Evolutionary conservation across 2,329 filamentous ascomycete genomes (phyloP).

Genomic region (Calonectria pteridis): DNA sequence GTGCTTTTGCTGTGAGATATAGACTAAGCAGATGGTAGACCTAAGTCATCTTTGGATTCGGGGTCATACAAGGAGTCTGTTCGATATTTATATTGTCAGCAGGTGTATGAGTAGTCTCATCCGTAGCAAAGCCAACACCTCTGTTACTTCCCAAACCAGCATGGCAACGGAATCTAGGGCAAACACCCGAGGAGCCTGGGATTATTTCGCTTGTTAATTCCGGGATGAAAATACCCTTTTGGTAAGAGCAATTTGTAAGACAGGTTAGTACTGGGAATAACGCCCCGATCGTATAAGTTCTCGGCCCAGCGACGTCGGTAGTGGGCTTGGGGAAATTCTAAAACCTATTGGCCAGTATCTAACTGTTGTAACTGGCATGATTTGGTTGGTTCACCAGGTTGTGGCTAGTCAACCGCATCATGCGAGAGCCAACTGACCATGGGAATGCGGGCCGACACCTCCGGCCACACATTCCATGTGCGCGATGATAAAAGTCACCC

Average conservation of each 20-base stretch:
- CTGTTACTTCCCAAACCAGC: background rate
- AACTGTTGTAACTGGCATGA: background rate
- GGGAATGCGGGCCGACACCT: constrained; percentile 7
- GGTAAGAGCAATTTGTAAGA: background rate
- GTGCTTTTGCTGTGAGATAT: background rate
- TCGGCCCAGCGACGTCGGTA: background rate
- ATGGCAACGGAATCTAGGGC: background rate
- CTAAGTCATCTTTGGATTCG: background rate
- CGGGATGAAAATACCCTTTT: background rate
- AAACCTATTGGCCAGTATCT: background rate
- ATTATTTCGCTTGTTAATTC: constrained; percentile 1
- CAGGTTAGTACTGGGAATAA: background rate
- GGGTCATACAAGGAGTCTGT: background rate
- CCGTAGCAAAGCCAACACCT: background rate
- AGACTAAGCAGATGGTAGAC: background rate
- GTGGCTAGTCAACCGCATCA: background rate
- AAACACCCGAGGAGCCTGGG: background rate
- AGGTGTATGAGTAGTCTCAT: background rate
- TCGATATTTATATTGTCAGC: background rate
- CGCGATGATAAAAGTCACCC: background rate
- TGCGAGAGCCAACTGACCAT: background rate
- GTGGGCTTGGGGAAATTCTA: background rate
- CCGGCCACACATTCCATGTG: background rate
- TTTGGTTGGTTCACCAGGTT: background rate
- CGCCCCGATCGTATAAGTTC: background rate